A percentile compares a stretch with the other conserved stretches of the same genome.
Conservation (phyloP, 257 asterid genomes). For the Perilla frutescens region DNA sequence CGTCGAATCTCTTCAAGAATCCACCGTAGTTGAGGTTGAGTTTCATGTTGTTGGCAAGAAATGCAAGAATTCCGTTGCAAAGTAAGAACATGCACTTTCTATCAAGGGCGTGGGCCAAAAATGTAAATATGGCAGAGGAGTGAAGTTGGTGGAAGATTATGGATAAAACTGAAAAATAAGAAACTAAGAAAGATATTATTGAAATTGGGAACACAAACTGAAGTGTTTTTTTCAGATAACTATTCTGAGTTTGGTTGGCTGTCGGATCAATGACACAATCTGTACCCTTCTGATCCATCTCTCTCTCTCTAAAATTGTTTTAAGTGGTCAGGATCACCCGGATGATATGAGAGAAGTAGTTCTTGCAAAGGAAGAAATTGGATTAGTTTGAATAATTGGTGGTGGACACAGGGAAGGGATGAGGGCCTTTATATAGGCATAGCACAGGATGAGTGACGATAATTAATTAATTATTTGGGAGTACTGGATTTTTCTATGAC, state of each 20-base stretch:
- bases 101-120: constrained; percentile 40
- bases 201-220: constrained; percentile 50
- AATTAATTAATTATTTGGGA: constrained; percentile 5
- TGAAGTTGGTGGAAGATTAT: constrained; percentile 30
- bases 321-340: constrained; percentile 13
- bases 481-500: constrained; percentile 33
- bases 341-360: neutral
- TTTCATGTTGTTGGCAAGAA: constrained; percentile 55
- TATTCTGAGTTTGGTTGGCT: constrained; percentile 26
- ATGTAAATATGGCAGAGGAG: constrained; percentile 34
- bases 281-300: constrained; percentile 43
- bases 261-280: constrained; percentile 11
- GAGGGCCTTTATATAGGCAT: constrained; percentile 27
- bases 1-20: neutral
- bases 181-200: constrained; percentile 49
- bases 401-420: neutral
- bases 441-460: neutral
- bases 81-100: constrained; percentile 71
- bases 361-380: neutral
- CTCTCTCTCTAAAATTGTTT: constrained; percentile 1
- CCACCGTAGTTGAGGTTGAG: constrained; percentile 16
- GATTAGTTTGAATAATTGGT: neutral
- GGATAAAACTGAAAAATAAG: constrained; percentile 34
- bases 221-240: constrained; percentile 36
- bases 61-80: constrained; percentile 63